Evolutionary conservation across 164 flowering plant genomes (phyloP), one percentile per base, ranked within the genome.

Genomic region (Sedum album): DNA sequence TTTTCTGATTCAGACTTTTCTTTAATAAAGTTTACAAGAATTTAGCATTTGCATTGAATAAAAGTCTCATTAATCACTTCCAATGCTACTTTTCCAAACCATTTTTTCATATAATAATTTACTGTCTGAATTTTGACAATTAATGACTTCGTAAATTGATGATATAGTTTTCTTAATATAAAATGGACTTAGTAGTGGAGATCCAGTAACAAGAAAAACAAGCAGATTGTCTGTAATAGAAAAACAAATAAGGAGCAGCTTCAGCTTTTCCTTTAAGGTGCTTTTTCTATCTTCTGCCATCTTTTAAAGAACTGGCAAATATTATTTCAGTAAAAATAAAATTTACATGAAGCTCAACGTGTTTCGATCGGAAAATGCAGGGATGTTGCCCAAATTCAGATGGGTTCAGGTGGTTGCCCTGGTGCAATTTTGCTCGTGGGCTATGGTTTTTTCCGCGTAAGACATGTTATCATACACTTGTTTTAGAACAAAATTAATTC

Each of bases 331-430:
- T 21, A 49, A n/a, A 49, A 21, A 10, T 6, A 20, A 49, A n/a
- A n/a, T 20, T 1, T 21, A 49, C 57, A 5, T 21, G 25, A 10
- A 49, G 57, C n/a, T n/a, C n/a, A 49, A 20, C 57, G 5, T 11
- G 14, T 8, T 23, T 48, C 20, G 55, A 51, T 51, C 57, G 57
- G 57, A 57, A 57, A 57, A 57, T 57, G 33, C 33, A 57, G 62
- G 3, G 18, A 57, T 57, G 62, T 30, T 10, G 33, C 62, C 1
- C 18, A 10, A 9, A 57, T 28, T 57, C 18, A 28, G 31, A 28
- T 57, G 62, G 62, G 15, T 57, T 33, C 20, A 11, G 33, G 33
- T 28, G 33, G 62, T 28, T 57, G 62, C 33, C 14, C 33, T 28
- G 33, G 33, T 57, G 62, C 62, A 57, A 20, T 57, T 28, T 23